These are phyloP conservation scores for Torrubiellomyces zombiae DNA, from an alignment of 2,329 filamentous ascomycete species.

Conservation along the genomic window DNA sequence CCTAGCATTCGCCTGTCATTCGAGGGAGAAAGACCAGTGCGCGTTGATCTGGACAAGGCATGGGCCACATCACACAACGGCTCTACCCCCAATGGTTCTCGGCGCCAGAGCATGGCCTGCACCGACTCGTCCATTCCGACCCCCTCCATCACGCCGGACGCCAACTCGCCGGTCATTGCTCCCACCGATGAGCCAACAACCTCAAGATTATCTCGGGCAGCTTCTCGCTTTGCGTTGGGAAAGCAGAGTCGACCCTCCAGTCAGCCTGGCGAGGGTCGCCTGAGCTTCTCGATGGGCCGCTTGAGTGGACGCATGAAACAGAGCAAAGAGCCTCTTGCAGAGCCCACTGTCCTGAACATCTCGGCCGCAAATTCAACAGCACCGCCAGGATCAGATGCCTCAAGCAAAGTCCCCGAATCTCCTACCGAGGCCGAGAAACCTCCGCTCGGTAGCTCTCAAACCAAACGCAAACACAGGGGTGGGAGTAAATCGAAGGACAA, in stretches of 20 bases:
- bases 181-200: conserved; percentile 37
- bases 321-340: conserved; percentile 28
- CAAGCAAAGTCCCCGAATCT: conserved; percentile 7
- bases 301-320: conserved; percentile 32
- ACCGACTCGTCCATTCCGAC: conserved; percentile 26
- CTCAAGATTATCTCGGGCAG: conserved; percentile 39
- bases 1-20: conserved; percentile 38
- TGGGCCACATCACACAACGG: conserved; percentile 19
- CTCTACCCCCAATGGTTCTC: conserved; percentile 18
- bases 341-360: conserved; percentile 10
- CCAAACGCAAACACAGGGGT: conserved; percentile 16
- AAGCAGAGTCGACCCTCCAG: conserved; percentile 38
- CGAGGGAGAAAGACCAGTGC: conserved; percentile 31
- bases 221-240: conserved; percentile 33
- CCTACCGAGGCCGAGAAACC: conserved; percentile 8
- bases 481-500: conserved; percentile 22
- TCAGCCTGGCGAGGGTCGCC: conserved; percentile 39
- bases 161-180: conserved; percentile 20
- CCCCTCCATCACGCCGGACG: conserved; percentile 19
- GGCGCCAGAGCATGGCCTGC: conserved; percentile 34
- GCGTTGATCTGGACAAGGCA: conserved; percentile 30
- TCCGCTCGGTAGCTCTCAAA: conserved; percentile 7
- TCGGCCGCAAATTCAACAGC: conserved; percentile 12
- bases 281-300: conserved; percentile 41
- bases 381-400: conserved; percentile 9